Evolutionary conservation across 352 stramenopile species (phyloP), one percentile per base, ranked within the genome.

Genomic region (Pythium utonaiense): DNA sequence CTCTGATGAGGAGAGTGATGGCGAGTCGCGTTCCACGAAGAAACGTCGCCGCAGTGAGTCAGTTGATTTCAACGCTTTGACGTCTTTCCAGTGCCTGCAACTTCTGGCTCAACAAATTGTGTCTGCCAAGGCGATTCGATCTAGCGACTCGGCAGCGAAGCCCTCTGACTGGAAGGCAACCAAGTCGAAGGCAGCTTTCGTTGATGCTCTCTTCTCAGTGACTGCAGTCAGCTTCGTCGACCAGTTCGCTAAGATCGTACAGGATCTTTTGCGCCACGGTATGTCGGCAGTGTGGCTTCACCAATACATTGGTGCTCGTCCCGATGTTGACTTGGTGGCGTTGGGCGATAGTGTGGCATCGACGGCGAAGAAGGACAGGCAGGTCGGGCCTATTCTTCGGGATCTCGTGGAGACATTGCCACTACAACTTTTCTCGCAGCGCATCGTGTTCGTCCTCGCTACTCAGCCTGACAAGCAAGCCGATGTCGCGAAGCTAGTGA

Each of bases 241-340:
- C 8, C 42, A 53, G 5, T 61, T 65, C 13, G 17, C 62, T 9
- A 52, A 34, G 16, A 65, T 69, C 31, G 51, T 60, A 2, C 6
- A 59, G 7, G 51, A 69, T n/a, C 22, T 69, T 4, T 17, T 69
- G 5, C 47, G 44, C 25, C 50, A 55, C 2, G 41, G 49, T 16
- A 30, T 75, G 7, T 69, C 74, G 0, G 78, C 73, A n/a, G 58
- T 58, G 0, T 69, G 64, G 24, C 57, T 87, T 14, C 57, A 82
- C 27, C 70, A 88, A 27, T 91, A 85, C 60, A 45, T 91, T n/a
- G 68, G 62, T 17, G 66, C 67, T 14, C 73, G 65, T 31, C 71
- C 69, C 50, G 66, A 83, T 16, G 52, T 79, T 13, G 71, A 84
- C 58, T 61, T 89, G n/a, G 9, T 80, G 9, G 63, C 61, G 3